Evolutionary conservation across 2,329 filamentous ascomycete species (phyloP), one percentile per base, ranked within the genome.

Genomic region (Talaromyces amestolkiae): DNA sequence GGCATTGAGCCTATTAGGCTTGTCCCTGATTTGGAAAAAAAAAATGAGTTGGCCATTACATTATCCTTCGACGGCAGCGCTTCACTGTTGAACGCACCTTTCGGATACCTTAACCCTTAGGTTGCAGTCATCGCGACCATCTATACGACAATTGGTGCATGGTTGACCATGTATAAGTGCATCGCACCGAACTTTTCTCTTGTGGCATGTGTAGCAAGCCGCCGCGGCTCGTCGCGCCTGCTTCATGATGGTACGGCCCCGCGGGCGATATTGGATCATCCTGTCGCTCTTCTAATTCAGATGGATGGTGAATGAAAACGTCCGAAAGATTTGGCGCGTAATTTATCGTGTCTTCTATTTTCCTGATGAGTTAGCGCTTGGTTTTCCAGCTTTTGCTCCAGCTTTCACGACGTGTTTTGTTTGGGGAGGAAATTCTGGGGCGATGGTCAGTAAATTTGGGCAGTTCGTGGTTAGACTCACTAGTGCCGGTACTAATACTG

Each of bases 121-220:
- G 0, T 75, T 76, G 68, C 84, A 81, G 65, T 58, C 61, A 47
- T 63, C 51, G 17, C 61, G 61, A 22, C 79, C 81, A 68, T 84
- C 82, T 63, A 83, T 79, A 54, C 82, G 82, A 70, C 82, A 85
- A 64, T 84, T 84, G 75, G 83, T 84, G 72, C 80, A 85, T 8
- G 82, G 83, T 56, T 68, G 70, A n/a, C 73, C 74, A 8, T 70
- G 64, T 22, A 74, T 72, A 1, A 73, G 72, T 19, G 72, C 71
- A 67, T 75, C 72, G 54, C 74, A 74, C 47, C 73, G 69, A 27
- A 77, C 72, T 54, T 74, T 74, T 49, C 74, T 71, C 59, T 74
- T 70, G 64, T 75, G 75, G 39, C 76, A 78, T 69, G 71, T 73
- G 13, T 70, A 71, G 51, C 76, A 77, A 1, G 75, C 75, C 24